phyloP scores from a whole-genome alignment of 2,329 filamentous ascomycete species.

The Colletotrichum eleusines region DNA sequence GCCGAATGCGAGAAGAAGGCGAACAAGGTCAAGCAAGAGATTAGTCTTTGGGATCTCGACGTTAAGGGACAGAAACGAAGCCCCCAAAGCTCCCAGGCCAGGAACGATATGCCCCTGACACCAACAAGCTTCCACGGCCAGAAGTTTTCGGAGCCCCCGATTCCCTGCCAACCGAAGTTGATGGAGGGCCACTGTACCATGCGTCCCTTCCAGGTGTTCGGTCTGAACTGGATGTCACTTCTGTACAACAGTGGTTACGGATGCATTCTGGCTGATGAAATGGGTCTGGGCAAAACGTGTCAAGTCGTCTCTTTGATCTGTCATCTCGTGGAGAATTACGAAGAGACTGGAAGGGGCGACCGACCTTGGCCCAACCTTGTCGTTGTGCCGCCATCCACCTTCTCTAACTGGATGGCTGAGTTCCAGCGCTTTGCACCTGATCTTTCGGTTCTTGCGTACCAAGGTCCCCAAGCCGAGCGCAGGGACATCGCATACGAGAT shows the following conservation, averaged over 20 bases:
- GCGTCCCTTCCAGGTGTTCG: slow-evolving; percentile 94
- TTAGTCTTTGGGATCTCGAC: slow-evolving; percentile 64
- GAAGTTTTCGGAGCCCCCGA: slow-evolving; percentile 57
- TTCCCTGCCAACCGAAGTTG: slow-evolving; percentile 75
- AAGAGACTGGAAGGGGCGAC: slow-evolving; percentile 48
- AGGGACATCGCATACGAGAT: slow-evolving; percentile 74
- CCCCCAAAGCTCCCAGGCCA: slow-evolving; percentile 45
- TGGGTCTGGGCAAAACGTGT: slow-evolving; percentile 96
- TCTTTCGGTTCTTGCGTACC: slow-evolving; percentile 78
- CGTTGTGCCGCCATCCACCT: slow-evolving; percentile 91
- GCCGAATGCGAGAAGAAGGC: slow-evolving; percentile 80
- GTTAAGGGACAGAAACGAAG: slow-evolving; percentile 57
- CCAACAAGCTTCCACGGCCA: slow-evolving; percentile 54
- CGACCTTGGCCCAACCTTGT: slow-evolving; percentile 81
- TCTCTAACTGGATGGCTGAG: slow-evolving; percentile 96
- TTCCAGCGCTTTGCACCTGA: slow-evolving; percentile 87
- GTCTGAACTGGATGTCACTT: slow-evolving; percentile 92
- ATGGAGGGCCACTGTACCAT: slow-evolving; percentile 83
- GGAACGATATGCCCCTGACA: slow-evolving; percentile 56
- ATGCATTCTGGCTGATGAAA: slow-evolving; percentile 95
- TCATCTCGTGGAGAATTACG: slow-evolving; percentile 78
- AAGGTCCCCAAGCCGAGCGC: slow-evolving; percentile 75
- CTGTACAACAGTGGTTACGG: slow-evolving; percentile 84
- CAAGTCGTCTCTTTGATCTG: slow-evolving; percentile 94
- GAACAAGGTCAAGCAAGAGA: slow-evolving; percentile 62